Evolutionary conservation across 306 rosid species (phyloP), one percentile per base, ranked within the genome.

Genomic region (Dicorynia guianensis): DNA sequence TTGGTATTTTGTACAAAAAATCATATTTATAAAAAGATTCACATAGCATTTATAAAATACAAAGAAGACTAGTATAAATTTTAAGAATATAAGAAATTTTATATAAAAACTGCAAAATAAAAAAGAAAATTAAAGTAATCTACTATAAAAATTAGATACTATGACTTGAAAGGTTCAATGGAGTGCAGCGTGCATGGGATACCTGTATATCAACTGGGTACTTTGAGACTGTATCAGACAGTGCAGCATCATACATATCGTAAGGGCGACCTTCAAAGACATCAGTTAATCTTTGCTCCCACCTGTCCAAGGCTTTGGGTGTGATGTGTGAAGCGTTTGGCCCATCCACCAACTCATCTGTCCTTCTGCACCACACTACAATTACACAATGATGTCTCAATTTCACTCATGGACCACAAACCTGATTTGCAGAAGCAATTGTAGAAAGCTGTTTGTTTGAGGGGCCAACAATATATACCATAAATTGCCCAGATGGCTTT

Each of bases 341-440:
- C 4, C 98, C 97, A 76, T 95, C 98, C 65, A 95, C 98, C 12
- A 95, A 86, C 55, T 95, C 98, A 52, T 95, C 97, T 0, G 98
- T 95, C 69, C 98, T 95, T 79, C 98, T 85, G 77, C 98, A 95
- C 98, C 98, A 95, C 65, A 95, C 98, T 95, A 74, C 83, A 87
- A 6, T 30, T 25, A 39, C 63, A 76, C 49, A 80, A 36, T 10
- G 11, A 61, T 3, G 44, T 50, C 15, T 73, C 63, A 64, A 57
- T 39, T 72, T 53, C 58, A 50, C 7, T 35, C 60, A 58, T 65
- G 46, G 54, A 71, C 71, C 72, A 70, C 11, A 64, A 38, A 6
- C 7, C 33, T 54, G 8, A 17, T 1, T 30, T 15, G 20, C 5
- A 42, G 42, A 56, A 57, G 44, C 10, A 7, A 30, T 1, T 15